Percentiles rank a stretch among this genome's conserved stretches.
These are phyloP conservation scores for Scenedesmus sp. DNA, from an alignment of 163 green algal species.

Conservation along the genomic window DNA sequence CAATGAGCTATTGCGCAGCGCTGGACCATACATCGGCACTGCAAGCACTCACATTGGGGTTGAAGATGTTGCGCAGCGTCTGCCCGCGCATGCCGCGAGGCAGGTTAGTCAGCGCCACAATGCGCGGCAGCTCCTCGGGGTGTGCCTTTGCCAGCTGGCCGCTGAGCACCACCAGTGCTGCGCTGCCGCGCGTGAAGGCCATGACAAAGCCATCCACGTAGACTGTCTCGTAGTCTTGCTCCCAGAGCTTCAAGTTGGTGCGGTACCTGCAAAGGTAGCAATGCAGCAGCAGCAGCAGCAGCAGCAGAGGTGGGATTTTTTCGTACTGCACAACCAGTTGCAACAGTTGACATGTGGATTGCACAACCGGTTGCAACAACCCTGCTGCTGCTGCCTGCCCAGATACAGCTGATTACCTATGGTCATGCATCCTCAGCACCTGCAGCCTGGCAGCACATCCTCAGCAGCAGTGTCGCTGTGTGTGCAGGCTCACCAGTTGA, in stretches of 20 bases:
- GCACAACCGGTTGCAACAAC: too few relatives aligned
- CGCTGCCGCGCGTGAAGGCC: slow-evolving; percentile 24
- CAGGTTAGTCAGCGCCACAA: slow-evolving; percentile 3
- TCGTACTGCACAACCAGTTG: too few relatives aligned
- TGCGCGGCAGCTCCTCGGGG: slow-evolving; percentile 16
- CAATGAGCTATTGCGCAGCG: neutral
- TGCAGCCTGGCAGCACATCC: neutral
- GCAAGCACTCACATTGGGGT: slow-evolving; percentile 20
- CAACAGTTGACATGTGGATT: too few relatives aligned
- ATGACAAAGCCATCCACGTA: slow-evolving; percentile 18
- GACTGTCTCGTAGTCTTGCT: slow-evolving; percentile 27
- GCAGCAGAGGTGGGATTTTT: neutral
- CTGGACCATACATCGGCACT: neutral
- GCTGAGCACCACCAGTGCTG: slow-evolving; percentile 30
- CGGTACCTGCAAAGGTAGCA: too few relatives aligned
- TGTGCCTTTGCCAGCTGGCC: slow-evolving; percentile 10
- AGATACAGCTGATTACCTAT: too few relatives aligned
- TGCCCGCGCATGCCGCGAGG: slow-evolving; percentile 15
- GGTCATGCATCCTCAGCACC: neutral
- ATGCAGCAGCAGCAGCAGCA: too few relatives aligned
- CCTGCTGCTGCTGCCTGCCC: too few relatives aligned
- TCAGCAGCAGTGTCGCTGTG: neutral
- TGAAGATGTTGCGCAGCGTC: slow-evolving; percentile 42
- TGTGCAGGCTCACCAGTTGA: slow-evolving; percentile 41
- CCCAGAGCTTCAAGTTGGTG: slow-evolving; percentile 16